Base-by-base conservation (phyloP, 208 protist species). In the Jaenimonas drosophilae region DNA sequence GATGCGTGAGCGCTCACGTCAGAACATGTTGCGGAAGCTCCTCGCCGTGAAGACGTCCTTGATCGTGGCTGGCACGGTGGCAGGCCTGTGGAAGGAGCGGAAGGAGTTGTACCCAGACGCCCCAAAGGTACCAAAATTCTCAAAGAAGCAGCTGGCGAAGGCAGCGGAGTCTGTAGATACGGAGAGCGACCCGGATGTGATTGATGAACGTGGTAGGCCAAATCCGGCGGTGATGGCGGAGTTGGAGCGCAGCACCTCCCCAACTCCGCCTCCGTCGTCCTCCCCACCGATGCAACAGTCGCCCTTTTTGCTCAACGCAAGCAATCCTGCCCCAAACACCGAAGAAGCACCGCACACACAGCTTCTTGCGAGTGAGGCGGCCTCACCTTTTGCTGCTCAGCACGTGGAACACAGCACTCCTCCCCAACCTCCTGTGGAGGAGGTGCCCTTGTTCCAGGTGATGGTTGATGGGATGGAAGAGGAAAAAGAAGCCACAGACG, bases 21-120 rank as follows among this genome's bases (percentile, higher is more conserved):
- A 73, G 27, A 49, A 50, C 27, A 68, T 59, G 23, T 54, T 73
- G n/a, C 65, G 59, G 1, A 49, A 59, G 25, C 23, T 68, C 3
- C 23, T 67, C 12, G 54, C 40, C 0, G 37, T 64, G 39, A 65
- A 64, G 23, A 66, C 57, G 45, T 33, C 40, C 4, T 14, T 73
- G 33, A 46, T 73, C 6, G 16, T 21, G 2, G 47, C 51, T 5
- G 65, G 65, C 14, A 49, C 47, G 14, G 48, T 73, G 6, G 1
- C 24, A 4, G 6, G 56, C 23, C 42, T 41, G 33, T 73, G 65
- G 65, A 42, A 33, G 27, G 44, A 62, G 14, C 58, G 65, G 7
- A 48, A 52, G 24, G 25, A 43, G 19, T 26, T 64, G 2, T 54
- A 54, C 17, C 65, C 65, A n/a, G 45, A 69, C 25, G 65, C 65